Evolutionary conservation across 2,329 filamentous ascomycete genomes (phyloP).

Genomic region (Trichoderma oligosporum): DNA sequence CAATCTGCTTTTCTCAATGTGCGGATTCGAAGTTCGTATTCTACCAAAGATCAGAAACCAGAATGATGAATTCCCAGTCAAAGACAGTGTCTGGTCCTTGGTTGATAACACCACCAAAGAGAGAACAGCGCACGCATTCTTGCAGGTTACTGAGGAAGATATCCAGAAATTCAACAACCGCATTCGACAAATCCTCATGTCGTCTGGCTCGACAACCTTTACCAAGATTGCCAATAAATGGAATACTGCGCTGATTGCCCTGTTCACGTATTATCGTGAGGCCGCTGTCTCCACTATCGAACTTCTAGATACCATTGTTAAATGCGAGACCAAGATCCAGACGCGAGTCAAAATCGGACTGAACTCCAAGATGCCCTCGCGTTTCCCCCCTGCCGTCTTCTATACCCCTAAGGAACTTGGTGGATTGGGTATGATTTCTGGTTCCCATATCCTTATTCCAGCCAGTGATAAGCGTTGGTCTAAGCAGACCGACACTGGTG

Average conservation of each 20-base stretch:
- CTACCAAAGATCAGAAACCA: constrained; percentile 91
- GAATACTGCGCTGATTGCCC: constrained; percentile 94
- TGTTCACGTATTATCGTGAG: constrained; percentile 98
- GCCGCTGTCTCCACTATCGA: constrained; percentile 94
- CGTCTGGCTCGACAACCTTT: constrained; percentile 97
- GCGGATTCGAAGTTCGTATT: constrained; percentile 93
- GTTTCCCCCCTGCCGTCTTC: constrained; percentile 97
- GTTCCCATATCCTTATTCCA: constrained; percentile 94
- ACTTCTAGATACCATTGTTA: constrained; percentile 94
- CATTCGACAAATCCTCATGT: constrained; percentile 98
- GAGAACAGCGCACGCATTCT: constrained; percentile 92
- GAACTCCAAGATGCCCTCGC: constrained; percentile 98
- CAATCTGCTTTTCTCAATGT: constrained; percentile 96
- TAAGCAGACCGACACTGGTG: constrained; percentile 94
- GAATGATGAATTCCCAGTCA: constrained; percentile 94
- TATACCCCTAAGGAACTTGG: constrained; percentile 98
- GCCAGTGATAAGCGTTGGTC: constrained; percentile 98
- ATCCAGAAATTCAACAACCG: constrained; percentile 99
- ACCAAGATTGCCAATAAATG: constrained; percentile 99
- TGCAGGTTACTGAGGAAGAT: constrained; percentile 96
- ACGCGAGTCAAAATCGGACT: constrained; percentile 97
- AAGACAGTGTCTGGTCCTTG: constrained; percentile 97
- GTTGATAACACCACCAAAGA: constrained; percentile 97
- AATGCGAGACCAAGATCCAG: constrained; percentile 99
- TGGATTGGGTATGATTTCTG: constrained; percentile 97